These are phyloP conservation scores for Aspergillus latus DNA, from an alignment of 2,329 filamentous ascomycete genomes.

Conservation along the genomic window DNA sequence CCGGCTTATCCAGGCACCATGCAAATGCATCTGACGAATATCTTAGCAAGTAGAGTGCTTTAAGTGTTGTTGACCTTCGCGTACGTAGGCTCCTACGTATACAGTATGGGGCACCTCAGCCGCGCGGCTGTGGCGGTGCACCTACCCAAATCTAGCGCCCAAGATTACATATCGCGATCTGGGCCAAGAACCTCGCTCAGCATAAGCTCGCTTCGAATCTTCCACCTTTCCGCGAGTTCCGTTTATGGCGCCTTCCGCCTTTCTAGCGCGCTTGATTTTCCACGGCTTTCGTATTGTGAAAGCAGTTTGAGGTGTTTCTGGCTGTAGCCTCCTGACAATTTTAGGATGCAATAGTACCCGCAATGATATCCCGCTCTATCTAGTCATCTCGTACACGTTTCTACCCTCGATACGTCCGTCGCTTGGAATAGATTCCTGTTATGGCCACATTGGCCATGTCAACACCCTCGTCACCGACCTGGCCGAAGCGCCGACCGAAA, in stretches of 20 bases:
- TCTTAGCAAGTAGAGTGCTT: background rate
- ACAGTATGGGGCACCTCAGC: background rate
- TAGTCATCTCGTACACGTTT: background rate
- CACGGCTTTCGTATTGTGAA: background rate
- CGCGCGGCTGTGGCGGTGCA: conserved; percentile 6
- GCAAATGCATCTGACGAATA: background rate
- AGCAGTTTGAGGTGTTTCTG: background rate
- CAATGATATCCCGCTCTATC: background rate
- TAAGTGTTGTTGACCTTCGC: background rate
- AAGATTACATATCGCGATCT: background rate
- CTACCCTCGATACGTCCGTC: background rate
- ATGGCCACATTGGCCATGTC: conserved; percentile 44
- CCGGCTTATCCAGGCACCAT: background rate
- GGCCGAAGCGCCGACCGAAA: conserved; percentile 43
- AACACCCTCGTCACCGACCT: conserved; percentile 41
- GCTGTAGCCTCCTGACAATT: background rate
- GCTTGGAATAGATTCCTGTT: conserved; percentile 3
- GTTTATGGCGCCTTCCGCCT: background rate
- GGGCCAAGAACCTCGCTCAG: background rate
- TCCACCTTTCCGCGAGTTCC: background rate
- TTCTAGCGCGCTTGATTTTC: background rate
- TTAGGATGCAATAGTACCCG: background rate
- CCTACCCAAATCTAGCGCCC: too few relatives aligned
- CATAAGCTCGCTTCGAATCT: background rate
- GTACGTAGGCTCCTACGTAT: background rate